Conservation (phyloP, 2,329 filamentous ascomycete genomes). For the Fusarium acutatum region DNA sequence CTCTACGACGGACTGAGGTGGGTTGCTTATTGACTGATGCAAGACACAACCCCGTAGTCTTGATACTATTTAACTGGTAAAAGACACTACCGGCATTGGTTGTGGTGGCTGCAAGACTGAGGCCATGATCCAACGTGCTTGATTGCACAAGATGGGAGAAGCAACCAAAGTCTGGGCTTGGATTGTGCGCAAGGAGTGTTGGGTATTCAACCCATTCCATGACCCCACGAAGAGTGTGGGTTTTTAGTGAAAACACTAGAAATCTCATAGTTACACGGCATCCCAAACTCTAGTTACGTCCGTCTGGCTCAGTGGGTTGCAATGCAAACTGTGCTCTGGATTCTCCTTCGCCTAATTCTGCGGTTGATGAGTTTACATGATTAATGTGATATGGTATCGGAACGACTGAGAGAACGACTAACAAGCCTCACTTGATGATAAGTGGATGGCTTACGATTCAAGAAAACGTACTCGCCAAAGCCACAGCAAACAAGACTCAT, state of each 20-base stretch:
- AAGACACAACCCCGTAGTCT: neutral
- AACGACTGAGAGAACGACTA: neutral
- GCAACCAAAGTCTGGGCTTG: neutral
- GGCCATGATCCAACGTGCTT: neutral
- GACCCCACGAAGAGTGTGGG: neutral
- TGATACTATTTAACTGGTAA: neutral
- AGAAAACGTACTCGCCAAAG: constrained; percentile 3
- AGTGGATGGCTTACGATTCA: neutral
- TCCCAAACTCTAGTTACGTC: neutral
- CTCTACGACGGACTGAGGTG: neutral
- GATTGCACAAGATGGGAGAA: neutral
- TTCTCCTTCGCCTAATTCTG: neutral
- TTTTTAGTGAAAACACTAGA: neutral
- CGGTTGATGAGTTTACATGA: neutral
- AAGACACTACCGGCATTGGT: neutral
- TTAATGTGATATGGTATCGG: neutral
- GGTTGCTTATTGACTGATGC: neutral
- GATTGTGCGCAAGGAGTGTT: neutral
- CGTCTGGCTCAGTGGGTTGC: neutral
- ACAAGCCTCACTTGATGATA: neutral
- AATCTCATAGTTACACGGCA: neutral
- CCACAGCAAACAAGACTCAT: constrained; percentile 11
- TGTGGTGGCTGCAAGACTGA: neutral
- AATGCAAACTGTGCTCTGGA: neutral
- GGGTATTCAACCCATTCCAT: neutral